Conservation (phyloP, 169 alveolate genomes). For the Plasmodium sp. region DNA sequence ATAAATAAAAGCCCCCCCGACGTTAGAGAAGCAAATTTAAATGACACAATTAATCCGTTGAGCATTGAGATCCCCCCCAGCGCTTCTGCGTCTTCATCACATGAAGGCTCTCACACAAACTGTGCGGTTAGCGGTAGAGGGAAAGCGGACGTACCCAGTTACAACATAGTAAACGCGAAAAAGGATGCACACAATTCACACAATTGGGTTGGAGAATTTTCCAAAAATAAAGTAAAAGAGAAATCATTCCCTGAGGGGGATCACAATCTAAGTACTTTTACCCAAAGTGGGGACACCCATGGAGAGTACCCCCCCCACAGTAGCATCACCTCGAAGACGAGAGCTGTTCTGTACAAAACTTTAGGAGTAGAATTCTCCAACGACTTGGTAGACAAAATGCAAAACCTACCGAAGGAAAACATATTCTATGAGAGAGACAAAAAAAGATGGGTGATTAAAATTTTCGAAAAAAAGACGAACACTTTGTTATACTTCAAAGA, state of each 20-base stretch:
- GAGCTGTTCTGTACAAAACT: constrained; percentile 5
- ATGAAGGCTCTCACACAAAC: not conserved
- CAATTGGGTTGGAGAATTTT: not conserved
- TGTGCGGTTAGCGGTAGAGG: not conserved
- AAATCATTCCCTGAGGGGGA: not conserved
- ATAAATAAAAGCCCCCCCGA: not conserved
- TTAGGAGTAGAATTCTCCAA: constrained; percentile 30
- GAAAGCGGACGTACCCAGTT: not conserved
- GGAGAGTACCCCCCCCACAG: not conserved
- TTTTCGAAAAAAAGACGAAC: constrained; percentile 27
- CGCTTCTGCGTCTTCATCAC: not conserved
- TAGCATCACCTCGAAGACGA: not conserved
- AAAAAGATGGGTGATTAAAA: constrained; percentile 69
- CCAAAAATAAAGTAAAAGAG: not conserved
- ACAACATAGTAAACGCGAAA: not conserved
- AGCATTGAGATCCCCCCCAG: not conserved
- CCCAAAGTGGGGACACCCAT: not conserved
- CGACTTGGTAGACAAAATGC: constrained; percentile 19
- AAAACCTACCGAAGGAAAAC: constrained; percentile 46
- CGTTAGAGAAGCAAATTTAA: not conserved
- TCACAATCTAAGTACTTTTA: not conserved
- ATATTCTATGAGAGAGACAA: constrained; percentile 58
- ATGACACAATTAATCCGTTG: constrained; percentile 11
- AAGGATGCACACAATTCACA: not conserved
- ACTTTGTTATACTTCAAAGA: constrained; percentile 51